Conservation (phyloP, 441 rosid genomes). For the Adansonia grandidieri region DNA sequence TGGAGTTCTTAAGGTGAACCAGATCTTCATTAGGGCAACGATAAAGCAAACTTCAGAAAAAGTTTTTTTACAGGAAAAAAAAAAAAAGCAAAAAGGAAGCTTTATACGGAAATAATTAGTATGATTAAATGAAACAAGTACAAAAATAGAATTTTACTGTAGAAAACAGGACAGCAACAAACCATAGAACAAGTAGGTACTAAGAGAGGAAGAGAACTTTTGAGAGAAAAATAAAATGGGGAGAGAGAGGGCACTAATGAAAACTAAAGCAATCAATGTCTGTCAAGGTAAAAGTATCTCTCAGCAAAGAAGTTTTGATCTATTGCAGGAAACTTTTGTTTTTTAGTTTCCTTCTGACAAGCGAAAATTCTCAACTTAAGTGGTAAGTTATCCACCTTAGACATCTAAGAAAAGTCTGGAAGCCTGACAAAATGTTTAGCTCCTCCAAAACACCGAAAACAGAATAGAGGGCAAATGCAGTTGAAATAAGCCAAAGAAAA, state of each 20-base stretch:
- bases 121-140: slow-evolving; percentile 7
- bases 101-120: slow-evolving; percentile 1
- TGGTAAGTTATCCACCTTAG: not conserved
- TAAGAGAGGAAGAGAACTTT: not conserved
- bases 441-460: slow-evolving; percentile 17
- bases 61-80: not conserved
- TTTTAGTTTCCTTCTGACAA: not conserved
- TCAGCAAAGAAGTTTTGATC: not conserved
- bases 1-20: slow-evolving; percentile 26
- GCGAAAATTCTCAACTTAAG: not conserved
- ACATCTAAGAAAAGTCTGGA: slow-evolving; percentile 5
- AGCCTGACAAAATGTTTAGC: not conserved
- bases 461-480: slow-evolving; percentile 13
- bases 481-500: slow-evolving; percentile 8
- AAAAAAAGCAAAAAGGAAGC: not conserved
- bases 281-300: not conserved
- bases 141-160: not conserved
- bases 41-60: not conserved
- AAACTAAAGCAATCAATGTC: slow-evolving; percentile 10
- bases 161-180: not conserved
- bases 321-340: not conserved
- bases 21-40: not conserved
- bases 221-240: not conserved
- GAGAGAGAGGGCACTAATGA: not conserved
- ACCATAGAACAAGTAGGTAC: slow-evolving; percentile 14